A percentile compares a stretch with the other conserved stretches of the same genome.
phyloP scores from a whole-genome alignment of 768 basidiomycete species.

The Leccinum aurantiacum region DNA sequence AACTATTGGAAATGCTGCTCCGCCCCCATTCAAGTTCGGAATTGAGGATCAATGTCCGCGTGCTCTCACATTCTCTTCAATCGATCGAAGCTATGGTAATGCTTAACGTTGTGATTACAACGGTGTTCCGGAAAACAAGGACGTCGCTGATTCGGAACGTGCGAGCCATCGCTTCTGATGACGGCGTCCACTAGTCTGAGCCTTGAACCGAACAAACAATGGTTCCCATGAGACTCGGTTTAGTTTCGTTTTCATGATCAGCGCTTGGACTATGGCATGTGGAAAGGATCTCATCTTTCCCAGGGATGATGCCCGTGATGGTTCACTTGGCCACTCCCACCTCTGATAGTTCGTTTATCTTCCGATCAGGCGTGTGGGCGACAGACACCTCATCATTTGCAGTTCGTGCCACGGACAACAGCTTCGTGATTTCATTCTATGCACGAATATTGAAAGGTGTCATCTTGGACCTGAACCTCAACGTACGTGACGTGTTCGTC shows the following conservation, averaged over 20 bases:
- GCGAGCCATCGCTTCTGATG: neutral
- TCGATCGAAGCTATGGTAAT: neutral
- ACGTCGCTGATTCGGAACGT: neutral
- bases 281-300: constrained; percentile 12
- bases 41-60: constrained; percentile 6
- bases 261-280: constrained; percentile 9
- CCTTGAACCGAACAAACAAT: neutral
- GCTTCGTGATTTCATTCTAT: constrained; percentile 19
- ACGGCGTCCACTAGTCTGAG: neutral
- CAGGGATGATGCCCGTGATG: constrained; percentile 10
- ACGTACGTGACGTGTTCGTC: constrained; percentile 12
- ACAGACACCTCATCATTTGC: constrained; percentile 11
- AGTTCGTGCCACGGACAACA: constrained; percentile 8
- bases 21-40: neutral
- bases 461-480: constrained; percentile 1
- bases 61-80: neutral
- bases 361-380: constrained; percentile 16
- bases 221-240: neutral
- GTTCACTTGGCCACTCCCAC: neutral
- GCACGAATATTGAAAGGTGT: neutral
- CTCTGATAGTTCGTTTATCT: constrained; percentile 1
- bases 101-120: neutral
- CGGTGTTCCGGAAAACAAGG: neutral
- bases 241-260: constrained; percentile 25
- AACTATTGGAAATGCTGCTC: neutral